phyloP scores from a whole-genome alignment of 208 protist genomes.

The Blastocrithidia nonstop region DNA sequence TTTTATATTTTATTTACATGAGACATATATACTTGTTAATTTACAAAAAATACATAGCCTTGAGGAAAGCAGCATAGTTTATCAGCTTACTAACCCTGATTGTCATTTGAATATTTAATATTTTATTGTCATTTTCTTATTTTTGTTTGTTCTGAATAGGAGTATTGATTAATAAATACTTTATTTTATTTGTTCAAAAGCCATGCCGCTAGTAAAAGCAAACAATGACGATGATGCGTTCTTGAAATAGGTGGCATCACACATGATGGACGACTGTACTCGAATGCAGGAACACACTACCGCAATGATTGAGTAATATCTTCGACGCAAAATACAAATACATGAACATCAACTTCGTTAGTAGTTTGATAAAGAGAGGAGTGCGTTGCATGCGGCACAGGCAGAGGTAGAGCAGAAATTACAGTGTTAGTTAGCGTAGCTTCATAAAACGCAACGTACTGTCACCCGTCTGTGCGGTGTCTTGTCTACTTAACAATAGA shows the following conservation, averaged over 20 bases:
- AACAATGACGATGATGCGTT: slow-evolving; percentile 32
- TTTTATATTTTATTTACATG: too few species aligned
- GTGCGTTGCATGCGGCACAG: slow-evolving; percentile 1
- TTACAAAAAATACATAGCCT: too few species aligned
- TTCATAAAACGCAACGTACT: slow-evolving; percentile 1
- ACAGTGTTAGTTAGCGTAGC: background rate
- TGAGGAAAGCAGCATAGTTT: too few species aligned
- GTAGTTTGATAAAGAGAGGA: background rate
- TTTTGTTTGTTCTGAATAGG: too few species aligned
- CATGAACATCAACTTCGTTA: slow-evolving; percentile 4
- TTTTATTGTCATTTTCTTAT: too few species aligned
- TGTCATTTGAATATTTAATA: too few species aligned
- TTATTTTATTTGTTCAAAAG: too few species aligned
- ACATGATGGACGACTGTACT: slow-evolving; percentile 6
- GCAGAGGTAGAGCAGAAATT: background rate
- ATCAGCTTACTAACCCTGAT: too few species aligned
- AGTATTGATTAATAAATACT: too few species aligned
- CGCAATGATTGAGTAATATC: slow-evolving; percentile 48
- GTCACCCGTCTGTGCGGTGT: background rate
- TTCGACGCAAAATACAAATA: slow-evolving; percentile 14
- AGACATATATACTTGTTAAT: too few species aligned
- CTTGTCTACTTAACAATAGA: slow-evolving; percentile 1
- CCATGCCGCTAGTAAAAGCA: slow-evolving; percentile 27
- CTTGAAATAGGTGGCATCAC: slow-evolving; percentile 16
- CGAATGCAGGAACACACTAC: slow-evolving; percentile 13